Evolutionary conservation across 129 eudicot genomes (phyloP).

Genomic region (Ambrosia artemisiifolia): DNA sequence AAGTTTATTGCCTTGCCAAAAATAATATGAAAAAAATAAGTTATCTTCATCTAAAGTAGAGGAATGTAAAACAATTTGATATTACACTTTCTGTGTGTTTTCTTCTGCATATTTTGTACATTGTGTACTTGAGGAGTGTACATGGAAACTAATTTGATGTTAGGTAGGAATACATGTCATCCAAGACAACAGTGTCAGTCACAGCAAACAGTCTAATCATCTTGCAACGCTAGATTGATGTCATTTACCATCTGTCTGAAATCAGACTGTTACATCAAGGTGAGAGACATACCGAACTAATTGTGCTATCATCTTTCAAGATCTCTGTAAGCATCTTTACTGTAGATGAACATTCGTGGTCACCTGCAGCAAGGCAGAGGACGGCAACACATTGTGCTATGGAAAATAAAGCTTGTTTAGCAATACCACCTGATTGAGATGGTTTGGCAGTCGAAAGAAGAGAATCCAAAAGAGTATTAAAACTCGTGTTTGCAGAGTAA

Average conservation of each 20-base stretch:
- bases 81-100: neutral
- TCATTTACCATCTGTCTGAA: neutral
- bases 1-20: neutral
- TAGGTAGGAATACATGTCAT: neutral
- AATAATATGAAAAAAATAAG: neutral
- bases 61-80: neutral
- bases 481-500: slow-evolving; percentile 94
- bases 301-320: slow-evolving; percentile 68
- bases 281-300: slow-evolving; percentile 56
- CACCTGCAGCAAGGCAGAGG: slow-evolving; percentile 98
- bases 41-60: neutral
- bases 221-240: neutral
- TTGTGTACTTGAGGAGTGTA: neutral
- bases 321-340: slow-evolving; percentile 89
- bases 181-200: neutral
- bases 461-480: slow-evolving; percentile 75
- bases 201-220: neutral
- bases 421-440: slow-evolving; percentile 83
- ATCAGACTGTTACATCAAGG: slow-evolving; percentile 11
- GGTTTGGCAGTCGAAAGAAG: slow-evolving; percentile 92
- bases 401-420: slow-evolving; percentile 92
- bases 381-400: slow-evolving; percentile 99
- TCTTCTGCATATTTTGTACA: neutral
- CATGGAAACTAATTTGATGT: neutral
- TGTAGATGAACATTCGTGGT: slow-evolving; percentile 79